A percentile compares a stretch with the other conserved stretches of the same genome.
Evolutionary conservation across 257 asterid species (phyloP).

Genomic region (Rubia yunnanensis): DNA sequence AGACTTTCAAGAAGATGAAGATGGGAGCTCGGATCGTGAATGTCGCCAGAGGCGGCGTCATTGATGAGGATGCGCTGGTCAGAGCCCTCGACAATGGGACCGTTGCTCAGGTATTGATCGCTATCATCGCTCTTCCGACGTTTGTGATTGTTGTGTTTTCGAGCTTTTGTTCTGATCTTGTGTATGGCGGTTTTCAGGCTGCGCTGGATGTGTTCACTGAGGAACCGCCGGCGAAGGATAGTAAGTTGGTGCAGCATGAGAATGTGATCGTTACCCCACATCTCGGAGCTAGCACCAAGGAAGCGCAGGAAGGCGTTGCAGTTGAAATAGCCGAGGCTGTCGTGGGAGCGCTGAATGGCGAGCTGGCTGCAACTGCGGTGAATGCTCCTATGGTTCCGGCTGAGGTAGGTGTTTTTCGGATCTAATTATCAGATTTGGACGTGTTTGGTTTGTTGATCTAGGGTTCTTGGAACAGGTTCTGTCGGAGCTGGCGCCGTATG

Average conservation of each 20-base stretch:
- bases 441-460: conserved; percentile 2
- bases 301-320: conserved; percentile 99
- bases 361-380: conserved; percentile 95
- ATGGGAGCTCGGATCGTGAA: conserved; percentile 69
- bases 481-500: conserved; percentile 84
- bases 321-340: conserved; percentile 98
- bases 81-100: conserved; percentile 80
- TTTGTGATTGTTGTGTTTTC: background rate
- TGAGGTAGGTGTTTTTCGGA: conserved; percentile 36
- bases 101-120: conserved; percentile 70
- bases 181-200: conserved; percentile 40
- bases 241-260: conserved; percentile 78
- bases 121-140: background rate
- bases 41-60: conserved; percentile 97
- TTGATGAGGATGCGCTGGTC: conserved; percentile 89
- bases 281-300: conserved; percentile 99
- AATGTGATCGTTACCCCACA: conserved; percentile 95
- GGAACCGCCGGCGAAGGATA: conserved; percentile 83
- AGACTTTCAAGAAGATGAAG: conserved; percentile 82
- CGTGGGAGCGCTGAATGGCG: conserved; percentile 89
- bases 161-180: background rate
- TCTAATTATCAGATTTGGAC: background rate
- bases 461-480: conserved; percentile 49
- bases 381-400: conserved; percentile 99
- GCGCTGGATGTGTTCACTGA: conserved; percentile 85